Evolutionary conservation across 2,329 filamentous ascomycete species (phyloP), one percentile per base, ranked within the genome.

Genomic region (Amauroascus niger): DNA sequence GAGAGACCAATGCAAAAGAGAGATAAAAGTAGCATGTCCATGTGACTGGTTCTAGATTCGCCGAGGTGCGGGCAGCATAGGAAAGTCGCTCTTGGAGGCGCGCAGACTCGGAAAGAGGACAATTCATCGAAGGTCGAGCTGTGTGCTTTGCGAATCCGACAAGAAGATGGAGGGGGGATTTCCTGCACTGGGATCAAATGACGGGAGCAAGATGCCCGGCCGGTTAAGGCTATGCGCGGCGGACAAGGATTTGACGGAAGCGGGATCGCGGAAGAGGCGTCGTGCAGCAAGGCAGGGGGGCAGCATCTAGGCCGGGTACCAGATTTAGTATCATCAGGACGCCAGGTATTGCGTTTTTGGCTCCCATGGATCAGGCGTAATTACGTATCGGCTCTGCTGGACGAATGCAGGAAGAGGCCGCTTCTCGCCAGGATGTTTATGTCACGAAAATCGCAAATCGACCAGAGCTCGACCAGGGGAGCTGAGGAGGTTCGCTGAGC

Each of bases 201-300:
- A 20, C 35, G 35, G 35, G 35, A 22, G 11, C 24, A 14, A 30
- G 13, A 32, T 20, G 24, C 6, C 18, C 45, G 45, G 48, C 35
- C 48, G 35, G 35, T 16, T 32, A 50, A 41, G 35, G 35, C 33
- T 41, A 30, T 32, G 48, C 16, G 35, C 48, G 48, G 48, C n/a
- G 28, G 47, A 9, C 53, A 50, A 47, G 53, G 53, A 46, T 55
- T 50, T n/a, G 30, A 40, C 46, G 46, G 52, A 49, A 54, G 52
- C 46, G 45, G 52, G 52, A 26, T 35, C 50, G 33, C 47, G 39
- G 41, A 45, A 45, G 41, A 9, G 41, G 22, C 24, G 41, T 30
- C 41, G 24, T 28, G 41, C 24, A 45, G 41, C 24, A 13, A 45
- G 22, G 22, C 3, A 26, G 41, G 22, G 22, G 22, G 16, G 18